Evolutionary conservation across 2,329 filamentous ascomycete species (phyloP).

Genomic region (Bertia moriformis): DNA sequence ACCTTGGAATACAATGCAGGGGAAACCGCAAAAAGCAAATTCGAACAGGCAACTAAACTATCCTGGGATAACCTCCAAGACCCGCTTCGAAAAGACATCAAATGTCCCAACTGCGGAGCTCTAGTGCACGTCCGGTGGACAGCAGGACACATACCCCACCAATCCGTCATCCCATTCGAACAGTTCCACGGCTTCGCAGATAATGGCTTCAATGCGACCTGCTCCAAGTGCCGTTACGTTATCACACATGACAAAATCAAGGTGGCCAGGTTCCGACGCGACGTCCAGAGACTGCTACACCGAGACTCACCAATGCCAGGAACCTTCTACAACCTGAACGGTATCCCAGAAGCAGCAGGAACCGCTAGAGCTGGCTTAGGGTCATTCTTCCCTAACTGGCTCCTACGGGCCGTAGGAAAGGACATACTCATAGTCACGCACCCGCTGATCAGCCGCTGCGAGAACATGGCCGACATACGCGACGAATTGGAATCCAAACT

Average conservation of each 20-base stretch:
- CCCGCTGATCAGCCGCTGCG: slow-evolving; percentile 3
- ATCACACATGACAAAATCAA: background rate
- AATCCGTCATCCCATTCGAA: slow-evolving; percentile 9
- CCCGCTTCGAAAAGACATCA: slow-evolving; percentile 25
- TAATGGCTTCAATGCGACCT: slow-evolving; percentile 5
- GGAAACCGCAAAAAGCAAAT: slow-evolving; percentile 25
- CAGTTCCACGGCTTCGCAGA: slow-evolving; percentile 18
- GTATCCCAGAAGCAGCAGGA: background rate
- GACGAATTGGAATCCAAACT: slow-evolving; percentile 20
- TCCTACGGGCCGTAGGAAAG: slow-evolving; percentile 6
- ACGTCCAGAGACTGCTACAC: background rate
- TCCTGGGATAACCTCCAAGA: slow-evolving; percentile 48
- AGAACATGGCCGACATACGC: slow-evolving; percentile 5
- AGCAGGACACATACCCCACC: slow-evolving; percentile 20
- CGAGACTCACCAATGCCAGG: background rate
- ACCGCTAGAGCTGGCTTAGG: background rate
- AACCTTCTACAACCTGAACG: background rate
- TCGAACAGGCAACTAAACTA: slow-evolving; percentile 29
- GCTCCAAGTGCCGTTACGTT: background rate
- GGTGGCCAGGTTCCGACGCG: background rate
- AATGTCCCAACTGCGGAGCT: slow-evolving; percentile 38
- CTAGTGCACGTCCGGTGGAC: slow-evolving; percentile 42
- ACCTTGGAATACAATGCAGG: slow-evolving; percentile 39
- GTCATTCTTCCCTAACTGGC: background rate
- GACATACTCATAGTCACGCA: slow-evolving; percentile 4